Percentiles rank a stretch among this genome's conserved stretches.
phyloP scores from a whole-genome alignment of 768 basidiomycete species.

The Amylocystis lapponica region DNA sequence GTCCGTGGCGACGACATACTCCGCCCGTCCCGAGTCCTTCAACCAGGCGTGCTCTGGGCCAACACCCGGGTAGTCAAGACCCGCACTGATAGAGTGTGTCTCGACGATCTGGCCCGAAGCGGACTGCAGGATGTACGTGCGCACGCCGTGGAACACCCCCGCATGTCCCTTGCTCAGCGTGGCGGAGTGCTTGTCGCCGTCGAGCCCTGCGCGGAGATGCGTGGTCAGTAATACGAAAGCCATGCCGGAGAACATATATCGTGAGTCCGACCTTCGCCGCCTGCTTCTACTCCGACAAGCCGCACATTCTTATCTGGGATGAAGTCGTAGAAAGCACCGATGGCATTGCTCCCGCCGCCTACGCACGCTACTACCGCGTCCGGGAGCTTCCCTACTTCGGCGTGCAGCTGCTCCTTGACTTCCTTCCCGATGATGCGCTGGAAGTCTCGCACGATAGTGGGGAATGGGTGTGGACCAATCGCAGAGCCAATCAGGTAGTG shows the following conservation, averaged over 20 bases:
- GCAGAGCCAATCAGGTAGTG: conserved; percentile 97
- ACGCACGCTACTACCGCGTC: conserved; percentile 96
- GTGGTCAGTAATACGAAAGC: not conserved
- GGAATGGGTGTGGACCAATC: conserved; percentile 98
- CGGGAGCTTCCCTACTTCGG: conserved; percentile 75
- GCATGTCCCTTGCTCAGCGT: conserved; percentile 88
- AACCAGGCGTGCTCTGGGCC: conserved; percentile 98
- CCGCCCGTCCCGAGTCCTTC: conserved; percentile 90
- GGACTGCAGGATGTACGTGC: conserved; percentile 92
- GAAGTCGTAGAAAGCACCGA: conserved; percentile 97
- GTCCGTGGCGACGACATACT: conserved; percentile 91
- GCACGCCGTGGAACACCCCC: conserved; percentile 93
- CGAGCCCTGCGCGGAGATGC: conserved; percentile 46
- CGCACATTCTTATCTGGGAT: conserved; percentile 82
- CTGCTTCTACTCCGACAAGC: conserved; percentile 93
- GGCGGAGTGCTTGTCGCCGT: conserved; percentile 86
- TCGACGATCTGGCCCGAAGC: conserved; percentile 89
- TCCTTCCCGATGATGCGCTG: conserved; percentile 93
- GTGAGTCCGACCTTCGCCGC: conserved; percentile 75
- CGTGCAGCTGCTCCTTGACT: conserved; percentile 82
- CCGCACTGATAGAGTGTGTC: conserved; percentile 95
- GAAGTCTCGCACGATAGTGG: conserved; percentile 97
- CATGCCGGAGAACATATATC: not conserved
- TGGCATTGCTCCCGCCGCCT: conserved; percentile 96
- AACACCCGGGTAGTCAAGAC: conserved; percentile 94